Percentiles rank a stretch among this genome's conserved stretches.
Conservation (phyloP, 2,329 filamentous ascomycete genomes). For the Botrytis aclada region DNA sequence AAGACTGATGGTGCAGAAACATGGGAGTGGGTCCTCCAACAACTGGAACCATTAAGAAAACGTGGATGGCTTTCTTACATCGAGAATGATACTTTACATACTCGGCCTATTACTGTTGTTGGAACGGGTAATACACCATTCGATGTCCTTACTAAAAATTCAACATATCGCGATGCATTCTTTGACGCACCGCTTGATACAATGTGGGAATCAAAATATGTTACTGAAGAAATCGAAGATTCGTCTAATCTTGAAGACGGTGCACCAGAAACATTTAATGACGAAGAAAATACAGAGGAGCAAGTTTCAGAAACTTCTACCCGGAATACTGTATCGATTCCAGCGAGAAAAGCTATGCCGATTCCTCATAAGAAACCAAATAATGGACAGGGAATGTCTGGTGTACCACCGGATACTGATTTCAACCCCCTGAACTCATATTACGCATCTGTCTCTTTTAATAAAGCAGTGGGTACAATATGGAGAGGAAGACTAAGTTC, state of each 20-base stretch:
- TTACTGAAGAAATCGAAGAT: conserved; percentile 17
- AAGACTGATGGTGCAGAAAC: conserved; percentile 56
- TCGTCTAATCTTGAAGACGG: conserved; percentile 20
- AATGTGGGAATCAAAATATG: conserved; percentile 38
- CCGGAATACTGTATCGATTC: conserved; percentile 19
- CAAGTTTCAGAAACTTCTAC: background rate
- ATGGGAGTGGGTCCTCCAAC: conserved; percentile 51
- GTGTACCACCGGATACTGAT: conserved; percentile 37
- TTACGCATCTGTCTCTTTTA: conserved; percentile 62
- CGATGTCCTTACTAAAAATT: conserved; percentile 50
- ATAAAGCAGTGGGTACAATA: conserved; percentile 48
- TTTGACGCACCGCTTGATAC: conserved; percentile 61
- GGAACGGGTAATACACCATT: conserved; percentile 64
- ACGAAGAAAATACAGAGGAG: conserved; percentile 29
- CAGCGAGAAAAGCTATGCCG: background rate
- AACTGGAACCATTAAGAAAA: conserved; percentile 57
- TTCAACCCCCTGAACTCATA: conserved; percentile 59
- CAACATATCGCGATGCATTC: conserved; percentile 58
- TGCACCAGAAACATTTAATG: conserved; percentile 21
- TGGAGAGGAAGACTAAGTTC: conserved; percentile 47
- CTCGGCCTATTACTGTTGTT: conserved; percentile 64
- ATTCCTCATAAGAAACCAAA: conserved; percentile 19
- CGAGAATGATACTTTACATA: conserved; percentile 48
- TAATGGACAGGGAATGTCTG: conserved; percentile 45
- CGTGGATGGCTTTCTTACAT: conserved; percentile 56